Evolutionary conservation across 1,284 basidiomycete genomes (phyloP).

Genomic region (Mycena citricolor): DNA sequence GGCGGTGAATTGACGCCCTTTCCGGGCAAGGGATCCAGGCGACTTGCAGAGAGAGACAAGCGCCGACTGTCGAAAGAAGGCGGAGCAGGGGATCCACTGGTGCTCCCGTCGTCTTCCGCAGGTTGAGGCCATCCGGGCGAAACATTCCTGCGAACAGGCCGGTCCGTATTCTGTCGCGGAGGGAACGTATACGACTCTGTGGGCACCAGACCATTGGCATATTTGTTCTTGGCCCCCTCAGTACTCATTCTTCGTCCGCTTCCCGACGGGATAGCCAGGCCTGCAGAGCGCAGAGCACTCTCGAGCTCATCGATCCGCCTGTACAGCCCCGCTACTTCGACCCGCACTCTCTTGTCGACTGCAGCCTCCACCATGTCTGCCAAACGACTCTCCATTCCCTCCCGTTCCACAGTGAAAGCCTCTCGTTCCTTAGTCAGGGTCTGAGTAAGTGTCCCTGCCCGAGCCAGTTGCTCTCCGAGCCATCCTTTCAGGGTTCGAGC

Average conservation of each 20-base stretch:
- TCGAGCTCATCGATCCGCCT: slow-evolving; percentile 59
- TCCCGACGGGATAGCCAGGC: slow-evolving; percentile 52
- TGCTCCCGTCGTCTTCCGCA: slow-evolving; percentile 35
- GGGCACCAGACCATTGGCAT: slow-evolving; percentile 39
- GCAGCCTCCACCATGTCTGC: no score
- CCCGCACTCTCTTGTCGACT: no score
- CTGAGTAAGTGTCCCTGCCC: slow-evolving; percentile 52
- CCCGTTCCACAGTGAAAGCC: slow-evolving; percentile 50
- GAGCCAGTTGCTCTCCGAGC: slow-evolving; percentile 69
- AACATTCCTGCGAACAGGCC: no score
- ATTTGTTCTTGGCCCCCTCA: slow-evolving; percentile 37
- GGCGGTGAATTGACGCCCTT: slow-evolving; percentile 28
- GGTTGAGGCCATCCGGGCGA: slow-evolving; percentile 27
- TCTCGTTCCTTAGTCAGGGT: slow-evolving; percentile 56
- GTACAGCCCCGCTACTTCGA: slow-evolving; percentile 56
- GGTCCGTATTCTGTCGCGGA: slow-evolving; percentile 29
- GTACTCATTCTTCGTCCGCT: slow-evolving; percentile 35
- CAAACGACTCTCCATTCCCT: slow-evolving; percentile 59
- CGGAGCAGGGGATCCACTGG: slow-evolving; percentile 44
- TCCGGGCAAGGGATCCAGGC: slow-evolving; percentile 43
- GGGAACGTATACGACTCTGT: slow-evolving; percentile 52
- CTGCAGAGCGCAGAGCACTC: slow-evolving; percentile 45
- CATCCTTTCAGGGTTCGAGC: slow-evolving; percentile 70
- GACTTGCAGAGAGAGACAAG: slow-evolving; percentile 47
- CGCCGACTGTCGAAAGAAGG: slow-evolving; percentile 45